phyloP scores from a whole-genome alignment of 257 asterid species.

The Primulina huaijiensis region DNA sequence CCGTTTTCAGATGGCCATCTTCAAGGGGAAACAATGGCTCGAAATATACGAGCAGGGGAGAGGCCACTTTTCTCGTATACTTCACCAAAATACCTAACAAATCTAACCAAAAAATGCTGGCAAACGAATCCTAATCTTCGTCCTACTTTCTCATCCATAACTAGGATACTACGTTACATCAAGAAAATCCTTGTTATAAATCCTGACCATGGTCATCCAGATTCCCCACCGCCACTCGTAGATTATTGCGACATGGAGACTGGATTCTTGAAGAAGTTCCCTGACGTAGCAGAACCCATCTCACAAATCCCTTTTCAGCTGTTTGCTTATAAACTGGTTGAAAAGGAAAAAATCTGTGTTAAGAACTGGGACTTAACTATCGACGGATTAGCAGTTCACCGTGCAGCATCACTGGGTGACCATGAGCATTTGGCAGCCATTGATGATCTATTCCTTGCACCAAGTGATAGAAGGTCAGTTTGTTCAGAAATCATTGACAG shows the following conservation, averaged over 20 bases:
- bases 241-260: constrained; percentile 77
- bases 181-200: constrained; percentile 61
- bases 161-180: constrained; percentile 70
- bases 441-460: constrained; percentile 65
- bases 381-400: constrained; percentile 33
- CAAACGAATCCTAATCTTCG: constrained; percentile 58
- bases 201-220: constrained; percentile 83
- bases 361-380: constrained; percentile 45
- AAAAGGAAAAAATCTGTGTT: constrained; percentile 51
- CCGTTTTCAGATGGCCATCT: constrained; percentile 71
- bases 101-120: constrained; percentile 81
- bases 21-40: constrained; percentile 71
- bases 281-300: constrained; percentile 39
- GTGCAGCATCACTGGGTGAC: constrained; percentile 41
- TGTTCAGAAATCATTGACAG: constrained; percentile 67
- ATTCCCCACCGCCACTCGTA: constrained; percentile 73
- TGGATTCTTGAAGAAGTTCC: constrained; percentile 47
- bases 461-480: constrained; percentile 57
- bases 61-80: constrained; percentile 84
- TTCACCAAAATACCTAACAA: constrained; percentile 66
- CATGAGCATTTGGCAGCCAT: constrained; percentile 54
- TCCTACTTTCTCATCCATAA: constrained; percentile 69
- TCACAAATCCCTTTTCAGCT: constrained; percentile 78
- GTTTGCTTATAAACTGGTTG: constrained; percentile 56
- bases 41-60: constrained; percentile 73